Evolutionary conservation across 805 yeast genomes (phyloP), one percentile per base, ranked within the genome.

Genomic region (Priceomyces fermenticarens): DNA sequence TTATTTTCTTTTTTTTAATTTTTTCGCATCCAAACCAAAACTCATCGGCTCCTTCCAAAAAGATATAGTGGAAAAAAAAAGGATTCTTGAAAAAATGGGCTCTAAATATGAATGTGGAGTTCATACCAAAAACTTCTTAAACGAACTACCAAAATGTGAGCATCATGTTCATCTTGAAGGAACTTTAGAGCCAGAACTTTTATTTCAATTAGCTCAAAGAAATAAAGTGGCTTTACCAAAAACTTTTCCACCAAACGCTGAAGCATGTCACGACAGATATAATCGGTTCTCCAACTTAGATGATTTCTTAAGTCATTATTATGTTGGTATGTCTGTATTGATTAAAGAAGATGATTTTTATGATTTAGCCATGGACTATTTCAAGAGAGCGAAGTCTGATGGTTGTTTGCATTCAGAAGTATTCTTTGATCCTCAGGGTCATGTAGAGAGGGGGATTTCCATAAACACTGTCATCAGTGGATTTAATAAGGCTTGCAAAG

Each of bases 401-500:
- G 85, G 86, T 12, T 67, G 83, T 39, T 62, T 60, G 41, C 95
- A 86, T 57, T 76, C 88, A 2, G 95, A 86, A 63, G 80, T 81
- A 1, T 86, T 86, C 59, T 86, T 83, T 51, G 95, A 86, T 56
- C 95, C 95, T 13, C 95, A 86, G 63, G 88, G 88, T 9, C 95
- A 86, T 53, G 72, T 85, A 23, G 81, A 78, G 40, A 72, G 95
- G 51, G 85, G 81, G 9, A 65, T 86, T 35, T 49, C 72, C 10
- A 64, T 85, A 32, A 84, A 80, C 8, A 60, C 68, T 2, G 87
- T 86, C 12, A 77, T 84, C 26, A 56, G 58, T 10, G 95, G 95
- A 4, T 79, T 87, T 55, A 62, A 77, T 46, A 74, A 75, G 52
- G 95, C 93, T 3, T 73, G 85, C 55, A 68, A 63, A n/a, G 73